Evolutionary conservation across 352 stramenopile genomes (phyloP).

Genomic region (Phytopythium delawarense): DNA sequence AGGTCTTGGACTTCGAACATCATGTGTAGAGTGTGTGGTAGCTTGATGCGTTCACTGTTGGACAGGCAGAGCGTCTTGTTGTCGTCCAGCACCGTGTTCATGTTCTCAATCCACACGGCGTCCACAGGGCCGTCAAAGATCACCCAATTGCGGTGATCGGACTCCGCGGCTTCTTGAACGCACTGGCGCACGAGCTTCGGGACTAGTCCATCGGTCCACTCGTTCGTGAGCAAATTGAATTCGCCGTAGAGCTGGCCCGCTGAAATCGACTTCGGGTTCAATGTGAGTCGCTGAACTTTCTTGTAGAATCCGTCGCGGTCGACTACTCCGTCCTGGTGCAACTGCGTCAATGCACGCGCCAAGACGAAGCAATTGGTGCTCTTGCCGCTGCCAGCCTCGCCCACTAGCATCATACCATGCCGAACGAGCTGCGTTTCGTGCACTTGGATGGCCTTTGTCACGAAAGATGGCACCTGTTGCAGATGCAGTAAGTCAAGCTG

Average conservation of each 20-base stretch:
- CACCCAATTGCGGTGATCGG: conserved; percentile 87
- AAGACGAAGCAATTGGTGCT: conserved; percentile 82
- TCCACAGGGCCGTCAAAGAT: conserved; percentile 90
- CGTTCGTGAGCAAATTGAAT: conserved; percentile 92
- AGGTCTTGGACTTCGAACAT: conserved; percentile 93
- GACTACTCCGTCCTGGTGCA: conserved; percentile 74
- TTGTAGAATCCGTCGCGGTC: conserved; percentile 88
- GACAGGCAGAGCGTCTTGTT: conserved; percentile 87
- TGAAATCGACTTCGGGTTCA: conserved; percentile 96
- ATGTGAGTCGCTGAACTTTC: conserved; percentile 77
- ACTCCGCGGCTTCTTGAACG: conserved; percentile 72
- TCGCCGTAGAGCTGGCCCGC: conserved; percentile 94
- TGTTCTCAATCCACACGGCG: conserved; percentile 93
- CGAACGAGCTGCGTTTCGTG: conserved; percentile 90
- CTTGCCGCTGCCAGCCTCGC: conserved; percentile 89
- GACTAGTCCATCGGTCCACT: conserved; percentile 93
- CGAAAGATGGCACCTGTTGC: conserved; percentile 84
- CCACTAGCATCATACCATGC: conserved; percentile 95
- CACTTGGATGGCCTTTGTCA: conserved; percentile 86
- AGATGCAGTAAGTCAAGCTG: conserved; percentile 69
- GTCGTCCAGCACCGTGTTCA: conserved; percentile 88
- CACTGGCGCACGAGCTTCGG: conserved; percentile 91
- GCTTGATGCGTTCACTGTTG: conserved; percentile 87
- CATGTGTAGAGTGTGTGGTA: conserved; percentile 87
- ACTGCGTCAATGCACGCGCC: conserved; percentile 60